Percentiles rank a stretch among this genome's conserved stretches.
Evolutionary conservation across 441 rosid species (phyloP).

Genomic region (Metrosideros polymorpha): DNA sequence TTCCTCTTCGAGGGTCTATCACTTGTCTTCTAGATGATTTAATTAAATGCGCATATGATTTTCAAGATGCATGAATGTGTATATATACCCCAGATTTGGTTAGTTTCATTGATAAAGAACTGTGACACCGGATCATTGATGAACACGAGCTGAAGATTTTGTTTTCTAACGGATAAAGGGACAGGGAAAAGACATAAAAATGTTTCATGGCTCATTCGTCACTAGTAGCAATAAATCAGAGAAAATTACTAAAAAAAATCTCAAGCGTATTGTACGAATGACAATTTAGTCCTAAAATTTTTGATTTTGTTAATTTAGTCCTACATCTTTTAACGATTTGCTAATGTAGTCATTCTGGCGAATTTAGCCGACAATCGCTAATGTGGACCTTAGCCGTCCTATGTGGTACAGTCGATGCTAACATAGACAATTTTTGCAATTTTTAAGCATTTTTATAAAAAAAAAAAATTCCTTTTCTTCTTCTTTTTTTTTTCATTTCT

Average conservation of each 20-base stretch:
- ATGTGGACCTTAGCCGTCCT: fast-evolving
- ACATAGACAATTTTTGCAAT: background rate
- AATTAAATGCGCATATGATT: background rate
- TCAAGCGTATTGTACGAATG: background rate
- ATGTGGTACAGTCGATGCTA: background rate
- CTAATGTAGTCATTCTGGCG: background rate
- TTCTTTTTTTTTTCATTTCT: background rate
- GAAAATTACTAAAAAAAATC: background rate
- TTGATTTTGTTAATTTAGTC: background rate
- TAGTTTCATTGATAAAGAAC: background rate
- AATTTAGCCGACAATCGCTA: fast-evolving
- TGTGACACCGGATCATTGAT: background rate
- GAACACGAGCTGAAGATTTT: background rate
- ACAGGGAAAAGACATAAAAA: background rate
- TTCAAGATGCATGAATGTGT: background rate
- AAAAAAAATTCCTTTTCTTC: too few species aligned
- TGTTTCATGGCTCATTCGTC: background rate
- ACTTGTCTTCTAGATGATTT: background rate
- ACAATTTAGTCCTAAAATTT: fast-evolving
- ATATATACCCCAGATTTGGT: background rate
- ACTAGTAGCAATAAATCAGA: background rate
- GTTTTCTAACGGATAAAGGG: background rate
- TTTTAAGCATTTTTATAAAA: background rate
- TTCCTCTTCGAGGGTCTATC: background rate
- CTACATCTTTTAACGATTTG: fast-evolving